Evolutionary conservation across 257 asterid species (phyloP).

Genomic region (Eucommia ulmoides): DNA sequence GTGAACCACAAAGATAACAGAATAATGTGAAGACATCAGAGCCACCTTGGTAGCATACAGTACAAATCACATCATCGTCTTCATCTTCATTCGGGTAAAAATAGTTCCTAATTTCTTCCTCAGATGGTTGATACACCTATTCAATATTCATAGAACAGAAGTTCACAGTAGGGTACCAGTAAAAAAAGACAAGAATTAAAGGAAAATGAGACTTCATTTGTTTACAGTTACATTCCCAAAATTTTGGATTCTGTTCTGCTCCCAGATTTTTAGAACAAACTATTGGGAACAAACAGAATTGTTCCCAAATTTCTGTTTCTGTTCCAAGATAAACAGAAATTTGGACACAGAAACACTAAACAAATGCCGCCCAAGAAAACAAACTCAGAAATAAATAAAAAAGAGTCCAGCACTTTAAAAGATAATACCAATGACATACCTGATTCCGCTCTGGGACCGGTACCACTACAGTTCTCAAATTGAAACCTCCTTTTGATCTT

Average conservation of each 20-base stretch:
- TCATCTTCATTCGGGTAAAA: slow-evolving; percentile 76
- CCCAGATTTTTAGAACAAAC: too few species aligned
- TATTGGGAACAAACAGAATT: too few species aligned
- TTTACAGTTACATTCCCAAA: too few species aligned
- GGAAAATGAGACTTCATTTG: too few species aligned
- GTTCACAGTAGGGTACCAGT: too few species aligned
- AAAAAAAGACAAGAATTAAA: too few species aligned
- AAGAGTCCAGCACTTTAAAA: slow-evolving; percentile 3
- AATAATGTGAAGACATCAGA: slow-evolving; percentile 83
- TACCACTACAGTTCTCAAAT: slow-evolving; percentile 39
- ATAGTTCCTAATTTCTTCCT: slow-evolving; percentile 77
- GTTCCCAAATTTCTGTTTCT: too few species aligned
- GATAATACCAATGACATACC: slow-evolving; percentile 24
- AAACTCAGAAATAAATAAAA: background rate
- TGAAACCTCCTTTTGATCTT: slow-evolving; percentile 35
- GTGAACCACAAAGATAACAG: slow-evolving; percentile 82
- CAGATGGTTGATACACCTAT: slow-evolving; percentile 94
- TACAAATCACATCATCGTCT: slow-evolving; percentile 55
- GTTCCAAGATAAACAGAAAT: slow-evolving; percentile 4
- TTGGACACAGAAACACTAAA: background rate
- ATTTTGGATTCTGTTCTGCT: too few species aligned
- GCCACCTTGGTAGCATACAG: slow-evolving; percentile 72
- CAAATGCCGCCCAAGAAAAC: background rate
- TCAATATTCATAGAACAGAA: too few species aligned
- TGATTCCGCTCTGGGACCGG: slow-evolving; percentile 83